Base-by-base conservation (phyloP, 2,329 filamentous ascomycete species). In the Chaetomiaceae sp. region DNA sequence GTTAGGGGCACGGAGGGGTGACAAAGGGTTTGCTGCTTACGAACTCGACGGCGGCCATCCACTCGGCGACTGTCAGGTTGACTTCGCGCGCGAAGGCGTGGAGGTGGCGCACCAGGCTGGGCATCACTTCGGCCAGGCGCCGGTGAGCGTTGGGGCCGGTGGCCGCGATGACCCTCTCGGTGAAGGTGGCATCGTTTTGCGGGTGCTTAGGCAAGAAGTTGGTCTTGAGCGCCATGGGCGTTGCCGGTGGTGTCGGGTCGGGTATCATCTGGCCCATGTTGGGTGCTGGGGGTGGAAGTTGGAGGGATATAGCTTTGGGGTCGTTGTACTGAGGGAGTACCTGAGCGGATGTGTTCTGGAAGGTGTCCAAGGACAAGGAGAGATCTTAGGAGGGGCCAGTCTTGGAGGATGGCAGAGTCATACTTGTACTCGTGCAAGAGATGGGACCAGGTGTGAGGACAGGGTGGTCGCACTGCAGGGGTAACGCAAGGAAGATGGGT, bases 81-180 rank as follows among this genome's bases (percentile, higher is more conserved):
- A 84, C 79, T 65, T 87, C 84, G 38, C 83, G 78, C 14, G 81
- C 80, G 67, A 87, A 87, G 67, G 85, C 83, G 68, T 87, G 84
- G 40, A 87, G 75, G 70, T 87, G 83, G 42, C 72, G 75, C 63
- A 87, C 78, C 56, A 86, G 70, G 43, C 76, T 75, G 53, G 75
- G 68, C 72, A 87, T 74, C 62, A 87, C 72, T 59, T 80, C 70
- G 56, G 78, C 76, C 59, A 79, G 75, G 53, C 84, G 77, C 39
- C 82, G 79, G 59, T 77, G 71, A 17, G 82, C 81, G 53, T 81
- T 79, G 47, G 82, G 81, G 14, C 84, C 82, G 65, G 83, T 86
- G 60, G 82, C 76, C 59, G 81, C 76, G 68, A 87, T 77, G 66
- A 87, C 83, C 59, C 75, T 72, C 63, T 79, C 71, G 37, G 84